Percentiles rank a stretch among this genome's conserved stretches.
These are phyloP conservation scores for Pouteria glomerata DNA, from an alignment of 148 eudicot species.

Conservation along the genomic window DNA sequence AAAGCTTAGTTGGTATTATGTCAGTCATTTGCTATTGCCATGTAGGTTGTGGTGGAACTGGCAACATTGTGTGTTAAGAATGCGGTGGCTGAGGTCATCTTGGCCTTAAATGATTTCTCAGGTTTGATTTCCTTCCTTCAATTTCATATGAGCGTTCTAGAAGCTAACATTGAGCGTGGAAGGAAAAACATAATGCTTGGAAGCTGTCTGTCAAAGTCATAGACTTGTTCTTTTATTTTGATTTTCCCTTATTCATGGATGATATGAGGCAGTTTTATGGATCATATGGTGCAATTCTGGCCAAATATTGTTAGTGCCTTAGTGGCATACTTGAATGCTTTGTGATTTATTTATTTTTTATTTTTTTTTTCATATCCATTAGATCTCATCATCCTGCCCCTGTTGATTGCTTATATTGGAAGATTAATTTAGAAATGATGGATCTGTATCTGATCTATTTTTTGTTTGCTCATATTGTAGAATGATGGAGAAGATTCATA, in stretches of 20 bases:
- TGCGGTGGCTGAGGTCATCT: conserved; percentile 86
- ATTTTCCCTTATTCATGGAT: neutral
- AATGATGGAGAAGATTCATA: neutral
- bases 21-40: neutral
- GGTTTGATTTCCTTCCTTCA: conserved; percentile 2
- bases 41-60: conserved; percentile 92
- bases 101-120: conserved; percentile 10
- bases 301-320: too few relatives aligned
- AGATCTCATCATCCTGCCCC: neutral
- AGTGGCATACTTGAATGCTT: too few relatives aligned
- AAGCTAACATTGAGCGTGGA: neutral
- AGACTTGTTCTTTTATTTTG: too few relatives aligned
- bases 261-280: neutral
- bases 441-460: neutral
- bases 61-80: conserved; percentile 69
- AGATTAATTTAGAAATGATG: neutral
- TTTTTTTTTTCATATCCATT: neutral
- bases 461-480: neutral
- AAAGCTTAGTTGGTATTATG: neutral
- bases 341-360: neutral
- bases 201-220: too few relatives aligned
- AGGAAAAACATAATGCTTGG: too few relatives aligned
- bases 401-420: neutral
- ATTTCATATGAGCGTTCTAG: neutral
- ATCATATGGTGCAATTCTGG: too few relatives aligned